Evolutionary conservation across 169 alveolate genomes (phyloP), one percentile per base, ranked within the genome.

Genomic region (Plasmodium gaboni): DNA sequence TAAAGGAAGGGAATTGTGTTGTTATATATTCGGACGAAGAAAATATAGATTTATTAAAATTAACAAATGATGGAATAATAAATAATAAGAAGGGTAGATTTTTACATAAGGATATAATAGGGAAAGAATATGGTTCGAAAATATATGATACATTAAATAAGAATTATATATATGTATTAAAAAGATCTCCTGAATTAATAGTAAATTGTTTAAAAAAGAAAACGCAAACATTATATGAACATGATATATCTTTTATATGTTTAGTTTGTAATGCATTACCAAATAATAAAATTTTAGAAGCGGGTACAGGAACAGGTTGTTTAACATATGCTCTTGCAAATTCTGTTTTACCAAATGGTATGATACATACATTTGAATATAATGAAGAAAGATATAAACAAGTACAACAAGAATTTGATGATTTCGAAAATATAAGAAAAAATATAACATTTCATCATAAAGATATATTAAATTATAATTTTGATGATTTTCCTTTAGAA

Each of bases 231-330:
- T 91, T 97, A 80, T 97, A 95, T 89, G 97, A 96, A 73, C 97
- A 97, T 60, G 98, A 97, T 76, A 96, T 97, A 73, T 95, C 98
- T 19, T 93, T 97, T 87, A 94, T 96, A 15, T 90, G 95, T 71
- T 88, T 96, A 50, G 89, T 97, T 44, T 88, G 96, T 90, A 97
- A 97, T 88, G 92, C 95, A 26, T 88, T 94, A n/a, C 98, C 98
- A 42, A 96, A 97, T 51, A 94, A 94, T 26, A 93, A 93, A 51
- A 96, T 97, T 42, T 88, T 96, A 60, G 98, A 97, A 87, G 96
- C 97, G 63, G 98, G 96, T 4, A 97, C 98, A 13, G 98, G 98
- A 9, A 95, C 98, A 32, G 98, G 98, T 2, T 95, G 98, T 42
- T 87, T 96, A n/a, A 95, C 97, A 53, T 95, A 93, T 24, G 93